Evolutionary conservation across 192 early-diverging fungal genomes (phyloP).

Genomic region (Coemansia sp.): DNA sequence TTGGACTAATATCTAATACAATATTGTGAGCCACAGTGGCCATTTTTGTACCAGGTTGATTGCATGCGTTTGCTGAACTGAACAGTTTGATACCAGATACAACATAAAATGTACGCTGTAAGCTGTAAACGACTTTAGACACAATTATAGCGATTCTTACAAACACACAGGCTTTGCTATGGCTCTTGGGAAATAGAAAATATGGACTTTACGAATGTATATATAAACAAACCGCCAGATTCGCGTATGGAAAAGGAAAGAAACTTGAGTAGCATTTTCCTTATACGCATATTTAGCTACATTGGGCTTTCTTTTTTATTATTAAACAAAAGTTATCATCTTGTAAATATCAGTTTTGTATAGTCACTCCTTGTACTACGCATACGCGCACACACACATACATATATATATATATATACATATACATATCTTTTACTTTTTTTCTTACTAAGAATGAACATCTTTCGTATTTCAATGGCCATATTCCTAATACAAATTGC

Average conservation of each 20-base stretch:
- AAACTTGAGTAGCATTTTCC: no score
- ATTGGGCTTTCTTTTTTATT: no score
- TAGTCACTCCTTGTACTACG: no score
- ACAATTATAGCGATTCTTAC: no score
- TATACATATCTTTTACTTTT: neutral
- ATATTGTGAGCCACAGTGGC: neutral
- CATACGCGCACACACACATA: no score
- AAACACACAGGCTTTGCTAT: no score
- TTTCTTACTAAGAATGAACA: neutral
- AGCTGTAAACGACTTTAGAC: no score
- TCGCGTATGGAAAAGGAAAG: neutral
- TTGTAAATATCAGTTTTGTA: no score
- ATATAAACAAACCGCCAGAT: neutral
- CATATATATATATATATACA: neutral
- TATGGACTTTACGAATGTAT: neutral
- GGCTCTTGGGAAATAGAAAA: neutral
- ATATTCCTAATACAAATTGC: neutral
- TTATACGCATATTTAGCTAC: no score
- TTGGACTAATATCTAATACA: slow-evolving; percentile 4
- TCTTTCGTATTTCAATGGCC: neutral
- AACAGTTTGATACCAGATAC: neutral
- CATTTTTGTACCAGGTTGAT: neutral
- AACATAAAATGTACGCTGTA: neutral
- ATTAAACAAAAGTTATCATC: no score
- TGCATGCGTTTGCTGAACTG: neutral